These are phyloP conservation scores for Gremmenia infestans DNA, from an alignment of 2,329 filamentous ascomycete species.

Conservation along the genomic window DNA sequence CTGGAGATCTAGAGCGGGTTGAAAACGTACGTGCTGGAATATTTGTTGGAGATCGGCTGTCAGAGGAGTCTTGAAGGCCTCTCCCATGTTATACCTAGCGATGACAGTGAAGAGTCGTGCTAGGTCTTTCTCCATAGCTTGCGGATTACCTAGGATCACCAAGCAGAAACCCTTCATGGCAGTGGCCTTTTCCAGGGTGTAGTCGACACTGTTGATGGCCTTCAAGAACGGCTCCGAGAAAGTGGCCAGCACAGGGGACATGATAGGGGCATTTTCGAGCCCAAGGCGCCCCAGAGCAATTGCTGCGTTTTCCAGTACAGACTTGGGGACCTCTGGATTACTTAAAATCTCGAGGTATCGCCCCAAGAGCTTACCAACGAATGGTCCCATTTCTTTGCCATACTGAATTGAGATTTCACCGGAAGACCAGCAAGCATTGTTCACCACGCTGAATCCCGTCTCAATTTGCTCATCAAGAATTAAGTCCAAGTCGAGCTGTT, in stretches of 20 bases:
- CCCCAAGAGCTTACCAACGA: slow-evolving; percentile 70
- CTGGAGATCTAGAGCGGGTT: slow-evolving; percentile 1
- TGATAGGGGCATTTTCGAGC: slow-evolving; percentile 66
- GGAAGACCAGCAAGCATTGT: slow-evolving; percentile 96
- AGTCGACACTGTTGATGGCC: slow-evolving; percentile 77
- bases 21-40: slow-evolving; percentile 27
- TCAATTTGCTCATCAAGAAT: slow-evolving; percentile 77
- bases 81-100: slow-evolving; percentile 65
- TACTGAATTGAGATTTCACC: slow-evolving; percentile 87
- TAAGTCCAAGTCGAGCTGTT: slow-evolving; percentile 77
- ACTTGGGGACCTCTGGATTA: slow-evolving; percentile 78
- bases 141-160: slow-evolving; percentile 79
- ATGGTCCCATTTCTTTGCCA: slow-evolving; percentile 69
- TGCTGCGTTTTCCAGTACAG: slow-evolving; percentile 87
- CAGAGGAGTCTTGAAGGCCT: slow-evolving; percentile 40
- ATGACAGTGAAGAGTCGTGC: slow-evolving; percentile 80
- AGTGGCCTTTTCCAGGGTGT: slow-evolving; percentile 90
- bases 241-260: slow-evolving; percentile 73
- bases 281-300: slow-evolving; percentile 88
- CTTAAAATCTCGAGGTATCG: slow-evolving; percentile 77
- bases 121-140: slow-evolving; percentile 84
- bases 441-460: slow-evolving; percentile 84
- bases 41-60: slow-evolving; percentile 29
- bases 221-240: slow-evolving; percentile 80
- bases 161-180: slow-evolving; percentile 88